A percentile compares a stretch with the other conserved stretches of the same genome.
phyloP scores from a whole-genome alignment of 169 alveolate species.

The Plasmodium billcollinsi region DNA sequence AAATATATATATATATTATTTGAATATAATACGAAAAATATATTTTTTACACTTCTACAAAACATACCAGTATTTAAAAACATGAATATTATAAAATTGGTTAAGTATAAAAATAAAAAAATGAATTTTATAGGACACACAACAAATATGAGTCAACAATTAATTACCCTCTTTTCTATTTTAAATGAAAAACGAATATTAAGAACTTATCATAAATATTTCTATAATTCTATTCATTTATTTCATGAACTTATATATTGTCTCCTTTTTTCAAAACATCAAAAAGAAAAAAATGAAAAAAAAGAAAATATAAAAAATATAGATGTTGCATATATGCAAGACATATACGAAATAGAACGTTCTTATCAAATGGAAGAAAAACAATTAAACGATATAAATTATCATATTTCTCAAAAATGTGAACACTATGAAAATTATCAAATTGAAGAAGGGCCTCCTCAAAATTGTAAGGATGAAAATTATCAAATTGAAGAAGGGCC shows the following conservation, averaged over 20 bases:
- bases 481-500: too few relatives aligned
- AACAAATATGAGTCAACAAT: neutral
- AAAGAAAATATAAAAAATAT: too few relatives aligned
- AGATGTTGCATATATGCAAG: neutral
- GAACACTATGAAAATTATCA: too few relatives aligned
- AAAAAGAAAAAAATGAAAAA: too few relatives aligned
- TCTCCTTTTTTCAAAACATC: too few relatives aligned
- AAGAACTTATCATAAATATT: slow-evolving; percentile 29
- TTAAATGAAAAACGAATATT: slow-evolving; percentile 7
- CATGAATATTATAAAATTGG: slow-evolving; percentile 13
- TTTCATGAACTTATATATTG: slow-evolving; percentile 12
- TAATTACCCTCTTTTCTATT: slow-evolving; percentile 1
- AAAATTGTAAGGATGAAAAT: too few relatives aligned
- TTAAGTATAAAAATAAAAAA: slow-evolving; percentile 6
- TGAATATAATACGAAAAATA: slow-evolving; percentile 30
- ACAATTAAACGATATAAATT: too few relatives aligned
- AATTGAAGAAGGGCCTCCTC: too few relatives aligned
- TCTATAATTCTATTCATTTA: slow-evolving; percentile 30
- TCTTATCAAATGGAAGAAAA: too few relatives aligned
- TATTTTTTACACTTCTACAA: slow-evolving; percentile 48
- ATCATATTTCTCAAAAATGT: too few relatives aligned
- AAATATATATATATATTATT: slow-evolving; percentile 19
- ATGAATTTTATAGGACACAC: neutral
- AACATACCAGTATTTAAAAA: slow-evolving; percentile 46
- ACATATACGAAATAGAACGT: neutral